Percentiles rank a stretch among this genome's conserved stretches.
These are phyloP conservation scores for Fusarium tanahbumbuense DNA, from an alignment of 2,329 filamentous ascomycete species.

Conservation along the genomic window DNA sequence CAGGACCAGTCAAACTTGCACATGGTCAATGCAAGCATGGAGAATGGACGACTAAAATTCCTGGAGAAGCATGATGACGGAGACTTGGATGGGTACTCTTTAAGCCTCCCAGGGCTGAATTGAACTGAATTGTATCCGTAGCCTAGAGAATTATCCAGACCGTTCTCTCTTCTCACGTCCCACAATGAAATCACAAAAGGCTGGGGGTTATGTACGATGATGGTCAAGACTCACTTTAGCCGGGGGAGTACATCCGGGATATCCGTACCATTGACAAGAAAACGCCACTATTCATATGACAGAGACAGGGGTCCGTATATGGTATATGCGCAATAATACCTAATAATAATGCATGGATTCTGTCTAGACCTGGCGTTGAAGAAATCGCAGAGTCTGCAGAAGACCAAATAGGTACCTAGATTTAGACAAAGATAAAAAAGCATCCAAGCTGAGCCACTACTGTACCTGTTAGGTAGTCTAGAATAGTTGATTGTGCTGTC, in stretches of 20 bases:
- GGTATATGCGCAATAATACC: constrained; percentile 7
- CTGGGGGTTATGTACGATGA: constrained; percentile 14
- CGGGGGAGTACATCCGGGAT: neutral
- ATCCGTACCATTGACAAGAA: neutral
- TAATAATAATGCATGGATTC: neutral
- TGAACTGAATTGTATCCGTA: neutral
- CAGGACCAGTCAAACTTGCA: constrained; percentile 41
- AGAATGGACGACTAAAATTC: constrained; percentile 29
- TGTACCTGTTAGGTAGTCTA: neutral
- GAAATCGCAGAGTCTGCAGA: neutral
- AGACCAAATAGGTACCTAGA: neutral
- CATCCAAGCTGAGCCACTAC: neutral
- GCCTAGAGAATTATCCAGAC: neutral
- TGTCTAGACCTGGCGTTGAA: neutral
- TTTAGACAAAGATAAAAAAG: neutral
- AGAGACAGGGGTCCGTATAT: constrained; percentile 19
- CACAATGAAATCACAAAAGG: constrained; percentile 7
- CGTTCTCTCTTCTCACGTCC: neutral
- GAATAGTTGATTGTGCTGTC: neutral
- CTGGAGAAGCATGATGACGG: constrained; percentile 32
- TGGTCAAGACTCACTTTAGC: constrained; percentile 13
- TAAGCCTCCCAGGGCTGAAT: constrained; percentile 10
- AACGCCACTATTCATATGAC: neutral
- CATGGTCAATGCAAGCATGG: constrained; percentile 39
- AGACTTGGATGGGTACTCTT: neutral